Evolutionary conservation across 2,329 filamentous ascomycete species (phyloP).

Genomic region (Stylonectria norvegica): DNA sequence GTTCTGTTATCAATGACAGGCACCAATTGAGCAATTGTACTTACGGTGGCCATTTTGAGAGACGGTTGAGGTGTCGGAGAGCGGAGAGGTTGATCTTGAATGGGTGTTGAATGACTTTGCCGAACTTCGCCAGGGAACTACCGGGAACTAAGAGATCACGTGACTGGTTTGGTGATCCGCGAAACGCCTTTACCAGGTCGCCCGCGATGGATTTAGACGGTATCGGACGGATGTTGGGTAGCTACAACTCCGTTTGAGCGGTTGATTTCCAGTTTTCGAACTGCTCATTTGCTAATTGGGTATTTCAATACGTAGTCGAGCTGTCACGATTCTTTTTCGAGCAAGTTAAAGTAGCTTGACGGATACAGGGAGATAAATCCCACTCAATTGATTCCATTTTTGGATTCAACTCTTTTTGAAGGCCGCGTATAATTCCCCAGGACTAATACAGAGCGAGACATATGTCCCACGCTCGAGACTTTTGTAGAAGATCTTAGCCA

Average conservation of each 20-base stretch:
- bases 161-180: constrained; percentile 23
- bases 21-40: constrained; percentile 39
- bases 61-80: constrained; percentile 45
- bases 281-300: too few relatives aligned
- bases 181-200: too few relatives aligned
- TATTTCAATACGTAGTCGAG: too few relatives aligned
- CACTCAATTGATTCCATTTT: constrained; percentile 26
- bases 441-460: constrained; percentile 30
- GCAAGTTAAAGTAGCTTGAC: too few relatives aligned
- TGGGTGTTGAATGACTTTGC: constrained; percentile 45
- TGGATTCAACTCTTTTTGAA: constrained; percentile 28
- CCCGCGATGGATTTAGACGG: too few relatives aligned
- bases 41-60: constrained; percentile 67
- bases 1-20: constrained; percentile 16
- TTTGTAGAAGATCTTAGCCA: constrained; percentile 22
- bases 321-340: too few relatives aligned
- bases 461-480: constrained; percentile 26
- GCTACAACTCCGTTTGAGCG: too few relatives aligned
- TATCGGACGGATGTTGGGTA: too few relatives aligned
- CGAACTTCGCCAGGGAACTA: constrained; percentile 38
- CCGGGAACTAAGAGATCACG: constrained; percentile 31
- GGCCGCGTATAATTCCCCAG: constrained; percentile 21
- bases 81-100: constrained; percentile 49
- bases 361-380: constrained; percentile 18
- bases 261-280: too few relatives aligned